Evolutionary conservation across 176 grass and related monocot genomes (phyloP), one percentile per base, ranked within the genome.

Genomic region (Tuctoria greenei): DNA sequence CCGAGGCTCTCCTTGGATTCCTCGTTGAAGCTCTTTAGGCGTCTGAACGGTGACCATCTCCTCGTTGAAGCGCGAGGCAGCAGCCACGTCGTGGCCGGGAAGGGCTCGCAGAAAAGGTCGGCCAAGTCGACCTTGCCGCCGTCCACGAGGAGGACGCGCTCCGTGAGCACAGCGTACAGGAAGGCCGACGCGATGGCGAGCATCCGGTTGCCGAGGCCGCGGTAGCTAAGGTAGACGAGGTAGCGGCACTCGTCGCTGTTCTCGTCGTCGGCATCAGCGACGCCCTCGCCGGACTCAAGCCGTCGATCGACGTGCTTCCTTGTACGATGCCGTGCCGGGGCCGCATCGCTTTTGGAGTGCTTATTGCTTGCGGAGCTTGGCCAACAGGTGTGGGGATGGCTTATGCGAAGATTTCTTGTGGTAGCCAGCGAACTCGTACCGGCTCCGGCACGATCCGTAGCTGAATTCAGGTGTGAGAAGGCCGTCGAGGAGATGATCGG

Each of bases 131-230:
- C n/a, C 28, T 72, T 57, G 45, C 65, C 71, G n/a, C 61, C 64
- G 57, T 90, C 45, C 37, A 88, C 28, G 51, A 93, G 77, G 65
- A 93, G 77, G 73, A 83, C 85, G 64, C 85, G 77, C 7, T 90
- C 81, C 18, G 88, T 86, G 1, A 93, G 83, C 24, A 85, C 26
- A 46, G 87, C 82, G 79, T 90, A 93, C 10, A 93, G 81, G 79
- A 93, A 93, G 10, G 84, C 66, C 16, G 87, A 90, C 60, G 85
- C 65, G 69, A 87, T 21, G 31, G 79, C 77, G 41, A 93, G 64
- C 51, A 97, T 86, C 65, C 87, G 78, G 77, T 97, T 97, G 38
- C 90, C 87, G 13, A 97, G 82, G 34, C 93, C 93, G 4, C 79
- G 82, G 64, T 77, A 90, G 61, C 73, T 72, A 13, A 93, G 82